Conservation (phyloP, 2,329 filamentous ascomycete genomes). For the Colletotrichum lentis region DNA sequence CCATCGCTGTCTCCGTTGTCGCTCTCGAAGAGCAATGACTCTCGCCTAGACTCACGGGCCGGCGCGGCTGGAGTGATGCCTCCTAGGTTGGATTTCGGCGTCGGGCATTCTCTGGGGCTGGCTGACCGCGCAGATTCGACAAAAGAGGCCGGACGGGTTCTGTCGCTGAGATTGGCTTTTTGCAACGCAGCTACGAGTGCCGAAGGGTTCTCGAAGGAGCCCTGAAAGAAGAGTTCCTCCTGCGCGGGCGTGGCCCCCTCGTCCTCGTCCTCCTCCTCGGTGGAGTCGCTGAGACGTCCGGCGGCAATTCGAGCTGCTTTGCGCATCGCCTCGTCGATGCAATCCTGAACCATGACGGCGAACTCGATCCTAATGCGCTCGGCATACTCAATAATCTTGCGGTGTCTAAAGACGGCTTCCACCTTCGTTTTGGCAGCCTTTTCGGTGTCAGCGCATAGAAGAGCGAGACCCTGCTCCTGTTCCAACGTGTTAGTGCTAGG, state of each 20-base stretch:
- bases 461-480: conserved; percentile 87
- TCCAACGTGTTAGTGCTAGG: conserved; percentile 90
- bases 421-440: conserved; percentile 86
- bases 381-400: conserved; percentile 92
- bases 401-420: conserved; percentile 89
- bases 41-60: conserved; percentile 72
- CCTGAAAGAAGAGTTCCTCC: conserved; percentile 65
- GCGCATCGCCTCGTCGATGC: conserved; percentile 88
- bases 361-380: conserved; percentile 96
- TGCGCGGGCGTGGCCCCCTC: conserved; percentile 51
- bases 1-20: conserved; percentile 88
- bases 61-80: conserved; percentile 65
- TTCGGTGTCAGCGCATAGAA: conserved; percentile 91
- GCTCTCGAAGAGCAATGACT: conserved; percentile 82
- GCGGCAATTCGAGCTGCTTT: conserved; percentile 90
- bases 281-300: conserved; percentile 83
- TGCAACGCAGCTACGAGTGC: conserved; percentile 64
- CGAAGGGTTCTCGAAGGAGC: conserved; percentile 66
- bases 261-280: conserved; percentile 65
- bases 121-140: conserved; percentile 82
- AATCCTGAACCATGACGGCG: conserved; percentile 90
- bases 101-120: conserved; percentile 90
- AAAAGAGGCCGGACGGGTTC: conserved; percentile 64
- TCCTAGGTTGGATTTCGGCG: conserved; percentile 82
- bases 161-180: conserved; percentile 53